Base-by-base conservation (phyloP, 2,329 filamentous ascomycete genomes). In the Fusarium bulbicola region DNA sequence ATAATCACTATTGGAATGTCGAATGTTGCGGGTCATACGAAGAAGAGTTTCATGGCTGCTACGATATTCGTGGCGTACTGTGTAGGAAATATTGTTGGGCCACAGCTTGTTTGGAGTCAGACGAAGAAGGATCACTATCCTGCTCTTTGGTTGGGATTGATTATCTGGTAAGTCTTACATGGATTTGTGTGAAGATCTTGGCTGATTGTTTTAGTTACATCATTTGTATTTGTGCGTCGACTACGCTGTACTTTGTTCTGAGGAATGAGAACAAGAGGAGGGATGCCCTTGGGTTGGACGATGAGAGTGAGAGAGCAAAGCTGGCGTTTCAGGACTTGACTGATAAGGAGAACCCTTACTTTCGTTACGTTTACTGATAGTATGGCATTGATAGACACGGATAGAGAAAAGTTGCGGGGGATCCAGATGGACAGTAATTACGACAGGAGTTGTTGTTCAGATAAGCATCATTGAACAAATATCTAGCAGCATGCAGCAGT, bases 51-150 rank as follows among this genome's bases (percentile, higher is more conserved):
- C 76, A 93, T 92, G 86, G 91, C 92, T 0, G 90, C 91, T 0
- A 90, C 90, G 0, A 91, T 93, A 3, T 95, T 94, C 70, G 91
- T 93, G 0, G 92, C 91, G 1, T 94, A 94, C 77, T 93, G 91
- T 62, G 90, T 94, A 6, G 87, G 92, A 4, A 94, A 94, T 74
- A 94, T 95, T 57, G 89, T 94, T 30, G 92, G 92, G 0, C 92
- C 92, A 7, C 91, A 93, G 81, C 84, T 94, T 43, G 88, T 94
- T 45, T 89, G 88, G 74, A 90, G 87, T n/a, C 84, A 92, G 80
- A 91, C 90, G 1, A 91, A 91, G 72, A 81, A 78, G 1, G 78
- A 86, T 53, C 92, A 94, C 80, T 94, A 94, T 76, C 92, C 92
- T 0, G 88, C 90, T 74, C 78, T 94, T 14, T 94, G 92, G 92